Evolutionary conservation across 2,329 filamentous ascomycete genomes (phyloP).

Genomic region (Sarocladium oryzae): DNA sequence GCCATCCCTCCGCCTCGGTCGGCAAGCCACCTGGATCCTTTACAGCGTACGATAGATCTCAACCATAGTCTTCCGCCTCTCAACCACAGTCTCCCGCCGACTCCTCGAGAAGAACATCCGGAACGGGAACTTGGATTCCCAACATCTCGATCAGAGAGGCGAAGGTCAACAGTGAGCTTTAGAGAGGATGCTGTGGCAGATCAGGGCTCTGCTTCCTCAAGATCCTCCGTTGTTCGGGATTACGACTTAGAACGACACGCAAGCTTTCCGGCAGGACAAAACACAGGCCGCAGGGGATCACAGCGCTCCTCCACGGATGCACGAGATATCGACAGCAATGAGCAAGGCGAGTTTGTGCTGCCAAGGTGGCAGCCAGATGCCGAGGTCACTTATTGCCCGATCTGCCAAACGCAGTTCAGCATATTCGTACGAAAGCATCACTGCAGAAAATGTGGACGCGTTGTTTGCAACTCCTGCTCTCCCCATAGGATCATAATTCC

Average conservation of each 20-base stretch:
- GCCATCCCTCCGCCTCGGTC: not conserved
- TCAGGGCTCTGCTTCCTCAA: not conserved
- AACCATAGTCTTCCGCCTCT: constrained; percentile 6
- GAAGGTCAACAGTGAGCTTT: constrained; percentile 2
- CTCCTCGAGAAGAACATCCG: constrained; percentile 1
- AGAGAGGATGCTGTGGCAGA: not conserved
- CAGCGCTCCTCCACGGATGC: not conserved
- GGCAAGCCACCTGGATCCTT: not conserved
- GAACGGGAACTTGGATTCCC: not conserved
- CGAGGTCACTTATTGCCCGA: constrained; percentile 76
- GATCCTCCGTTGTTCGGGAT: not conserved
- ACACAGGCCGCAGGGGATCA: not conserved
- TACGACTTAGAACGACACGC: constrained; percentile 4
- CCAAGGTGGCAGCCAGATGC: constrained; percentile 86
- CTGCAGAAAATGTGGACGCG: constrained; percentile 87
- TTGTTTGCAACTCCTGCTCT: constrained; percentile 85
- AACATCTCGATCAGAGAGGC: not conserved
- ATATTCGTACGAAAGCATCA: constrained; percentile 89
- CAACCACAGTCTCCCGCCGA: constrained; percentile 5
- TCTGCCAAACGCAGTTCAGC: constrained; percentile 73
- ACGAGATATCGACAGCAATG: not conserved
- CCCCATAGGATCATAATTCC: constrained; percentile 94
- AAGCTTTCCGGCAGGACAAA: constrained; percentile 2
- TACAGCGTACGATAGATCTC: not conserved
- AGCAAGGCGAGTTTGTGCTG: constrained; percentile 42